A percentile compares a stretch with the other conserved stretches of the same genome.
phyloP scores from a whole-genome alignment of 1,284 basidiomycete species.

The Pascua guehoae region DNA sequence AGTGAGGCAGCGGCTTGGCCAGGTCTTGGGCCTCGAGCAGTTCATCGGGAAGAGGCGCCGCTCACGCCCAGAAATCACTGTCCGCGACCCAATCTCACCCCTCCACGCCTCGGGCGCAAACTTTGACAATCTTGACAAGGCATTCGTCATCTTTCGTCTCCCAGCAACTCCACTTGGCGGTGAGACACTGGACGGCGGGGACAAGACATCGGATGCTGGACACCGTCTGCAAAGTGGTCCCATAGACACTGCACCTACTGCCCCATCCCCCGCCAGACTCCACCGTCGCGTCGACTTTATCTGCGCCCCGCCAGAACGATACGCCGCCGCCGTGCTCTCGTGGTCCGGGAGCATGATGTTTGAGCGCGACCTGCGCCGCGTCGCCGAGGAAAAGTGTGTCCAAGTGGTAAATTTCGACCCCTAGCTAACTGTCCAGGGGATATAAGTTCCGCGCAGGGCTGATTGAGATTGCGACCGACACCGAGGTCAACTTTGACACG shows the following conservation, averaged over 20 bases:
- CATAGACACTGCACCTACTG: no score
- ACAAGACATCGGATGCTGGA: no score
- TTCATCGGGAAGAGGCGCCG: no score
- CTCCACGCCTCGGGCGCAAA: constrained; percentile 38
- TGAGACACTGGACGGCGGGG: not conserved
- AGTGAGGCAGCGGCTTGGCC: constrained; percentile 17
- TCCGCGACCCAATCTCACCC: constrained; percentile 19
- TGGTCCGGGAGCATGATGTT: constrained; percentile 52
- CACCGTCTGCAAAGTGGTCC: no score
- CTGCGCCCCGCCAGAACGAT: constrained; percentile 38
- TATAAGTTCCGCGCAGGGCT: constrained; percentile 46
- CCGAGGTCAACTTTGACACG: constrained; percentile 41
- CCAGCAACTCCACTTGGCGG: constrained; percentile 8
- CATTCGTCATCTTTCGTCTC: constrained; percentile 40
- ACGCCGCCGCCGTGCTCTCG: constrained; percentile 44
- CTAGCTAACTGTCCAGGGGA: constrained; percentile 21
- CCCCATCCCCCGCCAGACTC: constrained; percentile 12
- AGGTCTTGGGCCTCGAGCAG: no score
- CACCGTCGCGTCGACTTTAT: constrained; percentile 48
- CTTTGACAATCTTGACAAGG: constrained; percentile 50
- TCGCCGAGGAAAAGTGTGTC: constrained; percentile 33
- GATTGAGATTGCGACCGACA: constrained; percentile 28
- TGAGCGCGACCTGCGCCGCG: constrained; percentile 47
- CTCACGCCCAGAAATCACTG: constrained; percentile 28
- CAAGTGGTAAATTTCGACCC: not conserved